Evolutionary conservation across 164 flowering plant genomes (phyloP).

Genomic region (Chimonanthus praecox): DNA sequence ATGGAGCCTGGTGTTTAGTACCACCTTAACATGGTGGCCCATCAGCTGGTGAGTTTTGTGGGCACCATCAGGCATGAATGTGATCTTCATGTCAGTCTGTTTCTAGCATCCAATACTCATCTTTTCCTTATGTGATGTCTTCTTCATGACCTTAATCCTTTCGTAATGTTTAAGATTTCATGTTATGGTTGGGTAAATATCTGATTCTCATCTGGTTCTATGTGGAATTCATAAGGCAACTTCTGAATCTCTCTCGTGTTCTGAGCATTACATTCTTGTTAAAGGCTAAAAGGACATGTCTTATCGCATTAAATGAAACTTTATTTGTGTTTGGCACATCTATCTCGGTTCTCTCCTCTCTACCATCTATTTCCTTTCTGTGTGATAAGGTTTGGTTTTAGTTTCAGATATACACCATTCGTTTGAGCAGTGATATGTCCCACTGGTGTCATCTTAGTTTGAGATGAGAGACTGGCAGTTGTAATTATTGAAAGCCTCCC

Average conservation of each 20-base stretch:
- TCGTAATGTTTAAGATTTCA: not conserved
- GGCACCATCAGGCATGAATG: not conserved
- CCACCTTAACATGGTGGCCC: not conserved
- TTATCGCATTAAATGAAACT: not conserved
- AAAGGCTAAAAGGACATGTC: not conserved
- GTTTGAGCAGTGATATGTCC: not conserved
- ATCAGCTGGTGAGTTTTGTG: not conserved
- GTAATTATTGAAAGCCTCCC: not conserved
- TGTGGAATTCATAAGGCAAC: not conserved
- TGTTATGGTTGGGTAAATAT: not conserved
- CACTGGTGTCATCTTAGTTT: not conserved
- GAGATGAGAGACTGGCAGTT: not conserved
- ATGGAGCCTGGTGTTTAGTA: not conserved
- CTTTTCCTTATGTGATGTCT: not conserved
- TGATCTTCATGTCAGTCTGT: not conserved
- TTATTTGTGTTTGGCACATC: not conserved
- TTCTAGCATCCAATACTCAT: not conserved
- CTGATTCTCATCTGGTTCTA: not conserved
- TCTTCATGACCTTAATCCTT: not conserved
- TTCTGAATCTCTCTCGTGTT: not conserved
- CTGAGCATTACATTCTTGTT: not conserved
- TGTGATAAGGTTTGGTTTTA: not conserved
- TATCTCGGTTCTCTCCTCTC: not conserved
- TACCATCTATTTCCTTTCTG: not conserved
- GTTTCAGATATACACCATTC: not conserved